phyloP scores from a whole-genome alignment of 495 filamentous ascomycete species.

The Tuber magnatum region DNA sequence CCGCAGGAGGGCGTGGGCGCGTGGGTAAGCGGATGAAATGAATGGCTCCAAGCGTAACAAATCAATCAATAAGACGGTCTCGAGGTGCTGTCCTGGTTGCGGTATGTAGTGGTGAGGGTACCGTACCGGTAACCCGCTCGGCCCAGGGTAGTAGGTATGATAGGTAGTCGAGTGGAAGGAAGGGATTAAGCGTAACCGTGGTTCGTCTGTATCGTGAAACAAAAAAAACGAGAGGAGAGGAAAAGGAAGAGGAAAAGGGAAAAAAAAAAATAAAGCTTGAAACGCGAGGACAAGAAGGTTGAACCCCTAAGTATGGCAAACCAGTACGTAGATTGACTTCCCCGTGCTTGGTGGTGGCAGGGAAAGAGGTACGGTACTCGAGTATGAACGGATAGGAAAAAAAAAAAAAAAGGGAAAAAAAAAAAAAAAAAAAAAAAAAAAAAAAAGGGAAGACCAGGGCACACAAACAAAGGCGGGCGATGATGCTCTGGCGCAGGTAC shows the following conservation, averaged over 20 bases:
- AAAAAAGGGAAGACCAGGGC: not conserved
- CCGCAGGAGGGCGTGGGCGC: conserved; percentile 14
- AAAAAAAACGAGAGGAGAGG: not conserved
- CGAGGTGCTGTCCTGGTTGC: not conserved
- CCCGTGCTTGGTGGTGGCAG: not conserved
- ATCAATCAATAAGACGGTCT: not conserved
- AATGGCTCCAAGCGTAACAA: not conserved
- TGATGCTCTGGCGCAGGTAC: not conserved
- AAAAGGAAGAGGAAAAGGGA: conserved; percentile 10
- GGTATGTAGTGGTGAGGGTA: not conserved
- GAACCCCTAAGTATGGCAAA: not conserved
- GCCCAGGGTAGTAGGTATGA: not conserved
- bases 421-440: not conserved
- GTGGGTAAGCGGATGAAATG: conserved; percentile 7
- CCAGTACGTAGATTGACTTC: not conserved
- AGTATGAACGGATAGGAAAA: too few relatives aligned
- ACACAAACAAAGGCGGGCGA: not conserved
- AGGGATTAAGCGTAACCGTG: not conserved
- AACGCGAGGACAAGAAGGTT: conserved; percentile 8
- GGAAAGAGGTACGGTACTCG: not conserved
- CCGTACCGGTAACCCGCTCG: not conserved
- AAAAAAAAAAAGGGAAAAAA: not conserved
- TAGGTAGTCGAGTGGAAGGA: not conserved
- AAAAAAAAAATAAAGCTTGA: not conserved
- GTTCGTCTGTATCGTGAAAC: conserved; percentile 34